Percentiles rank a stretch among this genome's conserved stretches.
Conservation (phyloP, 345 rosid species). For the Dimocarpus longan region DNA sequence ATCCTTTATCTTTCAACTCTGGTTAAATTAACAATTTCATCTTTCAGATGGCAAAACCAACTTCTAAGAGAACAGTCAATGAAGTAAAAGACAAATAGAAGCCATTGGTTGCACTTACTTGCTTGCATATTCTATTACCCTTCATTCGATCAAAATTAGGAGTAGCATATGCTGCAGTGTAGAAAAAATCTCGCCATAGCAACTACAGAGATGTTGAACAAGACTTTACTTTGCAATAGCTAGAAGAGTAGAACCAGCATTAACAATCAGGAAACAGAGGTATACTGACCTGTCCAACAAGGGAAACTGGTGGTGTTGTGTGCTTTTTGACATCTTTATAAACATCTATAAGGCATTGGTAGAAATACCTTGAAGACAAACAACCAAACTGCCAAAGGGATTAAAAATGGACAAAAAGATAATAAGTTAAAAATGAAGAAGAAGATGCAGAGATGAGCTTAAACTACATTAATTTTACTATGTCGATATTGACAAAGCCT, state of each 20-base stretch:
- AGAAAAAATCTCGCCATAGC: slow-evolving; percentile 94
- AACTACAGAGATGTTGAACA: slow-evolving; percentile 42
- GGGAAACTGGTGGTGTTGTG: slow-evolving; percentile 92
- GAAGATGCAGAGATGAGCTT: background rate
- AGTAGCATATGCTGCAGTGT: slow-evolving; percentile 82
- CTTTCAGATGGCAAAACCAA: background rate
- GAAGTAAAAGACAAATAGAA: slow-evolving; percentile 8
- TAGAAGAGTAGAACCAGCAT: slow-evolving; percentile 2
- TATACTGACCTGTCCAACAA: slow-evolving; percentile 77
- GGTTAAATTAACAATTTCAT: background rate
- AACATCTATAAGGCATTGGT: slow-evolving; percentile 69
- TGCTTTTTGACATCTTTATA: slow-evolving; percentile 68
- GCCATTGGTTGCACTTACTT: slow-evolving; percentile 45
- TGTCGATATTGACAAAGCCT: background rate
- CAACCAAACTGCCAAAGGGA: slow-evolving; percentile 84
- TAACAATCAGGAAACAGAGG: background rate
- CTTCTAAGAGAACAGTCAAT: background rate
- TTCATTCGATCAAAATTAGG: slow-evolving; percentile 89
- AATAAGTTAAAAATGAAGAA: background rate
- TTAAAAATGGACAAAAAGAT: slow-evolving; percentile 15
- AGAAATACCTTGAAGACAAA: slow-evolving; percentile 93
- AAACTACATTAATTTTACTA: background rate
- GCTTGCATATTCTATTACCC: slow-evolving; percentile 84
- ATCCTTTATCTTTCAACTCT: background rate
- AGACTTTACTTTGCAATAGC: slow-evolving; percentile 24